Evolutionary conservation across 2,329 filamentous ascomycete species (phyloP).

Genomic region (Westerdykella sp.): DNA sequence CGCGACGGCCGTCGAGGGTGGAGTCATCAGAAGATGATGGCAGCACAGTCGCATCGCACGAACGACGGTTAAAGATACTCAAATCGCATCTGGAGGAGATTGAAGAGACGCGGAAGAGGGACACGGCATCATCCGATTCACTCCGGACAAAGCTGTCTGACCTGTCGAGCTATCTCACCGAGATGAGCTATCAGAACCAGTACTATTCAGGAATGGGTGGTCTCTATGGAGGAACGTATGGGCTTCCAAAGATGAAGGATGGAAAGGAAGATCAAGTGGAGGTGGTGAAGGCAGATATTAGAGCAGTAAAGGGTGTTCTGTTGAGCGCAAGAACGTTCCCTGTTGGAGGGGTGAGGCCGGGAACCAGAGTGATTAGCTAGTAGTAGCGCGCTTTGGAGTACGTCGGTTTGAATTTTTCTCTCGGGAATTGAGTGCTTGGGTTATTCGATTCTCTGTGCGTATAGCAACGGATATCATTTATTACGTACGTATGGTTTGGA

Average conservation of each 20-base stretch:
- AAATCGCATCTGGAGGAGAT: conserved; percentile 48
- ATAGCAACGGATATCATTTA: too few species aligned
- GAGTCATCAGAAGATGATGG: conserved; percentile 18
- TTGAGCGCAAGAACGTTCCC: conserved; percentile 68
- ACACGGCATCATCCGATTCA: conserved; percentile 46
- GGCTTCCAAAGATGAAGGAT: conserved; percentile 41
- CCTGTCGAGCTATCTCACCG: conserved; percentile 58
- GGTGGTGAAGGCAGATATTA: conserved; percentile 66
- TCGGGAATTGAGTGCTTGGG: too few species aligned
- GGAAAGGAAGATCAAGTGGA: conserved; percentile 64
- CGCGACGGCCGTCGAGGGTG: conserved; percentile 33
- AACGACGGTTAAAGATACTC: conserved; percentile 46
- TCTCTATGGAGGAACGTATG: conserved; percentile 28
- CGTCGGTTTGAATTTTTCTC: too few species aligned
- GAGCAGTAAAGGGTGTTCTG: conserved; percentile 72
- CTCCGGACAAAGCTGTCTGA: conserved; percentile 47
- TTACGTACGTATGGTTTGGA: too few species aligned
- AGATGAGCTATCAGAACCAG: conserved; percentile 36
- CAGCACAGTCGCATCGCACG: conserved; percentile 33
- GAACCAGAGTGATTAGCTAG: background rate
- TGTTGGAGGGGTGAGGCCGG: conserved; percentile 14
- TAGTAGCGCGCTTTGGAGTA: too few species aligned
- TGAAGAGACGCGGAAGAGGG: conserved; percentile 44
- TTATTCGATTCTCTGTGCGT: too few species aligned
- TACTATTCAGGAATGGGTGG: conserved; percentile 40